Evolutionary conservation across 2,329 filamentous ascomycete species (phyloP), one percentile per base, ranked within the genome.

Genomic region (Botryosphaeria agaves): DNA sequence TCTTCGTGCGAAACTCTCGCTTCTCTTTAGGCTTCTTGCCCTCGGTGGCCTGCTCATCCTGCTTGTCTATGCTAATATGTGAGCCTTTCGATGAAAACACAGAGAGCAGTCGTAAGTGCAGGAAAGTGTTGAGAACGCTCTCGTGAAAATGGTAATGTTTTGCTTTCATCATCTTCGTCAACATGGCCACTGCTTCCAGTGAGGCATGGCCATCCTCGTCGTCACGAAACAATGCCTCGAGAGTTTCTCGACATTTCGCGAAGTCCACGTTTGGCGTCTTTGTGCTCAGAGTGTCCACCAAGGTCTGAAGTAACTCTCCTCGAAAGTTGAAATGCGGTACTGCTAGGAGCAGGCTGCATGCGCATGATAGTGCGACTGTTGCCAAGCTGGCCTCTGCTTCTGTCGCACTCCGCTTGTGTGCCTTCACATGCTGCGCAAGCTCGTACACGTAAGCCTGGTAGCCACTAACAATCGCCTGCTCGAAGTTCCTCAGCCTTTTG

Each of bases 271-370:
- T 81, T 1, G 81, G 57, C 32, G 66, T 69, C 41, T 73, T 71
- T 34, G 65, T 69, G 45, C 81, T 84, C 20, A 98, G 63, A 51
- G 89, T 89, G 41, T 74, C 73, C 14, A 93, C 75, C 9, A 98
- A 50, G 34, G 95, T 87, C 53, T 81, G 83, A 36, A 98, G 59
- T 31, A 98, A 61, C 31, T 98, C 87, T 29, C 66, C 69, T 24
- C 89, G 76, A 54, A 92, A 94, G 61, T 98, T 98, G 70, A 98
- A 98, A 58, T 98, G 91, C 3, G 89, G 82, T 1, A 94, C 84
- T 2, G 77, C 66, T 14, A 70, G 71, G 24, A 95, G 56, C 11
- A 98, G 65, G 18, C 69, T 78, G 53, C 84, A 93, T 2, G 79
- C 76, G 49, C 89, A 98, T 26, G 73, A 76, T 34, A 93, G 76